Evolutionary conservation across 2,329 filamentous ascomycete species (phyloP).

Genomic region (Stachybotrys chartarum): DNA sequence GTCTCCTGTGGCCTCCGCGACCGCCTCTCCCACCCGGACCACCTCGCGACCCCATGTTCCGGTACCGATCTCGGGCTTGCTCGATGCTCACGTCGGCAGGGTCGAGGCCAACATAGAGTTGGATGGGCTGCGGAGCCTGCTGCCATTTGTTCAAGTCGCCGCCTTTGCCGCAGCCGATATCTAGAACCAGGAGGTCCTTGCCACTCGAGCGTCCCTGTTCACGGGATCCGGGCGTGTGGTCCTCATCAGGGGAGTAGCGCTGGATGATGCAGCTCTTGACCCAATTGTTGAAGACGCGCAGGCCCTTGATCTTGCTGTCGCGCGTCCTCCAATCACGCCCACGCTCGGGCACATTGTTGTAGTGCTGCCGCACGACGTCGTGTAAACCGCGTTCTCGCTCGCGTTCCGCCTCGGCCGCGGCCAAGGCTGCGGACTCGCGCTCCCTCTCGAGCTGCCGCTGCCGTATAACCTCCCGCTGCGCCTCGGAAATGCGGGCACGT

Average conservation of each 20-base stretch:
- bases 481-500: conserved; percentile 58
- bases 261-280: conserved; percentile 96
- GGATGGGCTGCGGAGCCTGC: conserved; percentile 82
- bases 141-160: conserved; percentile 96
- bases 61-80: conserved; percentile 80
- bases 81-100: conserved; percentile 88
- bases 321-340: conserved; percentile 92
- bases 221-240: conserved; percentile 55
- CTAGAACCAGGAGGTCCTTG: conserved; percentile 71
- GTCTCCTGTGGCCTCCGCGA: conserved; percentile 38
- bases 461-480: conserved; percentile 61
- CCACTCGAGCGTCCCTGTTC: conserved; percentile 43
- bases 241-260: conserved; percentile 82
- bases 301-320: conserved; percentile 88
- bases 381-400: conserved; percentile 50
- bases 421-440: conserved; percentile 28
- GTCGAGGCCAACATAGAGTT: conserved; percentile 89
- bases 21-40: conserved; percentile 47
- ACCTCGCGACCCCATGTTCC: conserved; percentile 58
- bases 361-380: conserved; percentile 86
- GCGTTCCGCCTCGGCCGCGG: conserved; percentile 24
- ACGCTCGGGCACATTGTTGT: conserved; percentile 90
- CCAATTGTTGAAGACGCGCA: conserved; percentile 97
- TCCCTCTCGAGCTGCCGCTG: conserved; percentile 54
- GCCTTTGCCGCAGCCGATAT: conserved; percentile 95